Conservation (phyloP, 441 rosid genomes). For the Erysimum cheiri region DNA sequence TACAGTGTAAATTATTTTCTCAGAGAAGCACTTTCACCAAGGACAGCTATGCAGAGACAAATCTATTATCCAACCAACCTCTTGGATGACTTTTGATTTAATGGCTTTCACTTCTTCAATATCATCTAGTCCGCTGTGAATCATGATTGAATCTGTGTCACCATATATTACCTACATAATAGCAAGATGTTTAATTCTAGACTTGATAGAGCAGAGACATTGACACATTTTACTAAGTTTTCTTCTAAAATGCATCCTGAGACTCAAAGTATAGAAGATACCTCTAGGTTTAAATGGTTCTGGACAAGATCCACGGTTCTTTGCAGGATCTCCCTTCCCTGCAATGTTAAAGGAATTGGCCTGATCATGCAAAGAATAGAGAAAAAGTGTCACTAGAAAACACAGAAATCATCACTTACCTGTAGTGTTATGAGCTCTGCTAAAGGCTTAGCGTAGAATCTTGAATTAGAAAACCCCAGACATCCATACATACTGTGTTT, state of each 20-base stretch:
- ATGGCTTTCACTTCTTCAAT: conserved; percentile 73
- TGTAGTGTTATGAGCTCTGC: conserved; percentile 95
- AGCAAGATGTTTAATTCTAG: conserved; percentile 39
- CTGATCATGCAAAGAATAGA: conserved; percentile 16
- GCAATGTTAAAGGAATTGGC: conserved; percentile 35
- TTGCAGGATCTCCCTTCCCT: conserved; percentile 98
- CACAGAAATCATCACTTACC: conserved; percentile 51
- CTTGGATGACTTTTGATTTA: conserved; percentile 84
- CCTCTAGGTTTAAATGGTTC: conserved; percentile 91
- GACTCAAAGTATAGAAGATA: conserved; percentile 43
- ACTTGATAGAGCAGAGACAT: conserved; percentile 32
- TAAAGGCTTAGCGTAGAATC: conserved; percentile 98
- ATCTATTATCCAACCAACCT: conserved; percentile 59
- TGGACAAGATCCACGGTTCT: conserved; percentile 96
- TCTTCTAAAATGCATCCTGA: conserved; percentile 27
- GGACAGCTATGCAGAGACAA: conserved; percentile 17
- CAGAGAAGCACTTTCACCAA: neutral
- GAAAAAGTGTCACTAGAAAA: conserved; percentile 7
- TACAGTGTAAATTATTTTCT: conserved; percentile 3
- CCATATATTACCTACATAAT: conserved; percentile 87
- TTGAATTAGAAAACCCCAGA: conserved; percentile 95
- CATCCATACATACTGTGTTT: conserved; percentile 95
- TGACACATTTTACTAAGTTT: conserved; percentile 24
- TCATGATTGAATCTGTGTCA: conserved; percentile 99
- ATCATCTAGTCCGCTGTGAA: conserved; percentile 91